Percentiles rank a stretch among this genome's conserved stretches.
Evolutionary conservation across 305 asterid genomes (phyloP).

Genomic region (Lippia alba): DNA sequence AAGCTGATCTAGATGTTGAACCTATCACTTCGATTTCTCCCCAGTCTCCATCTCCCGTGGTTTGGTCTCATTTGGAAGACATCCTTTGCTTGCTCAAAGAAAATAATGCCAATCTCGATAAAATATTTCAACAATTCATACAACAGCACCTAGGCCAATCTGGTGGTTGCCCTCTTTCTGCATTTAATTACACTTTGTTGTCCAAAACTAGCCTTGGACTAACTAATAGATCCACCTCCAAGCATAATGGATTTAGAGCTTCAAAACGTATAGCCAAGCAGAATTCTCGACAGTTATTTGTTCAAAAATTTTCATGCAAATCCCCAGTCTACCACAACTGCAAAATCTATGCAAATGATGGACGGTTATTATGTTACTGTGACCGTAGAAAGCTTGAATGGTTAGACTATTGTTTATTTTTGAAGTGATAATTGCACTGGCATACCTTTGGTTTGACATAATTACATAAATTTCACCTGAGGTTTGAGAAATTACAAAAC

Average conservation of each 20-base stretch:
- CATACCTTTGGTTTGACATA: too few species aligned
- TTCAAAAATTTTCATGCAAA: conserved; percentile 95
- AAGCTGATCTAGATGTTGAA: conserved; percentile 70
- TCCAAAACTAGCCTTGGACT: conserved; percentile 64
- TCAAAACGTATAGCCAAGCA: conserved; percentile 64
- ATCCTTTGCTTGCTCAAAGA: conserved; percentile 59
- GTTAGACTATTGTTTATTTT: conserved; percentile 48
- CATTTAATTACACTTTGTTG: conserved; percentile 69
- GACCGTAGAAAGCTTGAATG: conserved; percentile 95
- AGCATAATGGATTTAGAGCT: conserved; percentile 57
- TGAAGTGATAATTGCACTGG: background rate
- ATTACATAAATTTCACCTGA: too few species aligned
- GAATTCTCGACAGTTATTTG: conserved; percentile 84
- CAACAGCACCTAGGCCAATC: conserved; percentile 65
- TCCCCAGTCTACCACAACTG: conserved; percentile 97
- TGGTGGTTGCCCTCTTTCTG: conserved; percentile 87
- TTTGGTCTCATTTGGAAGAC: conserved; percentile 74
- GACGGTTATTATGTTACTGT: conserved; percentile 88
- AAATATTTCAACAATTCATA: conserved; percentile 54
- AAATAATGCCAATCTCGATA: conserved; percentile 47
- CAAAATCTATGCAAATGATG: conserved; percentile 94
- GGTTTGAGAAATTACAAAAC: too few species aligned
- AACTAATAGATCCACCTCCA: conserved; percentile 51
- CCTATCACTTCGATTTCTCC: conserved; percentile 34
- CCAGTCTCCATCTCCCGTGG: conserved; percentile 76